Base-by-base conservation (phyloP, 2,329 filamentous ascomycete species). In the Fusarium xyrophilum region DNA sequence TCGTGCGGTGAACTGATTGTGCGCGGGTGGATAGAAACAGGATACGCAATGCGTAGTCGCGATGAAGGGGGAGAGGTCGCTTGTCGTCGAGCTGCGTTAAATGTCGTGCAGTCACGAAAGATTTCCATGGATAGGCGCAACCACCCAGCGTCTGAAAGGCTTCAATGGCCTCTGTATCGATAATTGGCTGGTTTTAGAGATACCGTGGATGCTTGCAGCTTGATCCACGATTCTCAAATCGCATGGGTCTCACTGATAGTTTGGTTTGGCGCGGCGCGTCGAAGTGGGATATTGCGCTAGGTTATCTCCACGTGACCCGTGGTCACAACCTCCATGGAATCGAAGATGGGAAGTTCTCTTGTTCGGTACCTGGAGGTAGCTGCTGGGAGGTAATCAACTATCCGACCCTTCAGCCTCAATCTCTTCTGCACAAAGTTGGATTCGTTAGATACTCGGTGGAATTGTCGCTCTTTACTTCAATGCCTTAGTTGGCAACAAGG, bases 241-340 rank as follows among this genome's bases (percentile, higher is more conserved):
- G 68, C 68, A 70, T 63, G 62, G 67, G 59, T 69, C 63, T 43
- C 55, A 19, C 50, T 63, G 43, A 30, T 56, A 50, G 58, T 53
- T 68, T 68, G 52, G 48, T 48, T 56, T 67, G 64, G 63, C 67
- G 58, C 62, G 67, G 67, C 67, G 68, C 68, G 68, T 70, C 50
- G 50, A 70, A 70, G 62, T 66, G 30, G 40, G 50, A 56, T 48
- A 61, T 62, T 38, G 27, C 38, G 28, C 40, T 28, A 27, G 21
- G 46, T 64, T 66, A 67, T 70, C 67, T 48, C 48, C 67, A 69
- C 67, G 67, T 69, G 67, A 69, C 51, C 15, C 13, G 15, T 17
- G 3, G 6, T 6, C 9, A 21, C 23, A 28, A 10, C 40, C 40
- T 25, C 40, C 11, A 39, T 40, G 38, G 38, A 36, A 19, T 21